Percentiles rank a stretch among this genome's conserved stretches.
Conservation (phyloP, 352 stramenopile genomes). For the Phytopythium helicoides region DNA sequence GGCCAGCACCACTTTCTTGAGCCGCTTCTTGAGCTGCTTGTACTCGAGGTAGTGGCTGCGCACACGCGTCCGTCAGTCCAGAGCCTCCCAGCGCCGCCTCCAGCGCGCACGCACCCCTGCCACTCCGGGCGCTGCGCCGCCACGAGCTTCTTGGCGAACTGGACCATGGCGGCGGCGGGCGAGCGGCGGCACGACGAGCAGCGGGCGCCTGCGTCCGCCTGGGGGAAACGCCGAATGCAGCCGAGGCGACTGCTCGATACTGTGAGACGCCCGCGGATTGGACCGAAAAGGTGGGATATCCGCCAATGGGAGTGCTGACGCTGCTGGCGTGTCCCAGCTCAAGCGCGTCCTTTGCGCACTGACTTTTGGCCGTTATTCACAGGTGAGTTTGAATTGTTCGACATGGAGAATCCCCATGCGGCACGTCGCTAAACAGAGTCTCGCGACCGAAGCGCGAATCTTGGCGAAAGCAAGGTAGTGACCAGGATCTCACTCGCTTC, state of each 20-base stretch:
- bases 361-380: not conserved
- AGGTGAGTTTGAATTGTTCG: too few relatives aligned
- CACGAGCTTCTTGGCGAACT: conserved; percentile 82
- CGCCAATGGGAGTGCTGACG: not conserved
- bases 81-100: not conserved
- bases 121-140: conserved; percentile 71
- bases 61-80: not conserved
- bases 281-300: not conserved
- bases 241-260: not conserved
- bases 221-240: not conserved
- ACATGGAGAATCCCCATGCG: too few relatives aligned
- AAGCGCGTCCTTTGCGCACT: conserved; percentile 4
- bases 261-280: not conserved
- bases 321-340: conserved; percentile 4
- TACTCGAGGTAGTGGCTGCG: conserved; percentile 87
- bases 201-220: conserved; percentile 1
- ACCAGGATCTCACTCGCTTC: too few relatives aligned
- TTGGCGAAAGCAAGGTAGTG: too few relatives aligned
- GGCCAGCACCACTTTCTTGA: conserved; percentile 68
- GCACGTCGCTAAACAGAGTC: too few relatives aligned
- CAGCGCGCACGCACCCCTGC: conserved; percentile 42
- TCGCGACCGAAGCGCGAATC: too few relatives aligned
- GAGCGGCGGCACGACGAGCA: not conserved
- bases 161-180: conserved; percentile 43
- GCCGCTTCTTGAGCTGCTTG: conserved; percentile 88